phyloP scores from a whole-genome alignment of 2,329 filamentous ascomycete genomes.

The Uncinocarpus reesii region DNA sequence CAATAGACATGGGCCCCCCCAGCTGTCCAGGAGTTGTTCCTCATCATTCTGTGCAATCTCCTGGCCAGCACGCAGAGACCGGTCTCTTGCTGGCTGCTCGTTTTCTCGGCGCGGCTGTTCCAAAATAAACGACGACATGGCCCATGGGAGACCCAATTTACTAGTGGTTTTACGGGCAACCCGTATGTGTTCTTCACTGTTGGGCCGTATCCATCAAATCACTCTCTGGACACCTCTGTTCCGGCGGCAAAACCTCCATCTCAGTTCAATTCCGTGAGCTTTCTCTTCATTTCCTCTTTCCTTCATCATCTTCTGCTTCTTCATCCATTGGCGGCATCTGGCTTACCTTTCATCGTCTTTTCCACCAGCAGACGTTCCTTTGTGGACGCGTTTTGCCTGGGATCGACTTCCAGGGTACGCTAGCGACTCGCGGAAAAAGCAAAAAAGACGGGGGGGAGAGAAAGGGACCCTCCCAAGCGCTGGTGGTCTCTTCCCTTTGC shows the following conservation, averaged over 20 bases:
- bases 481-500: neutral
- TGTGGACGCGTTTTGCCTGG: neutral
- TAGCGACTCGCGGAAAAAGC: neutral
- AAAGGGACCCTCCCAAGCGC: neutral
- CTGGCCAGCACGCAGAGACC: no score
- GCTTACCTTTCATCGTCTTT: neutral
- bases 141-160: neutral
- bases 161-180: conserved; percentile 2
- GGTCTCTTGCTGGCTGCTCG: no score
- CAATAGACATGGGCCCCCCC: no score
- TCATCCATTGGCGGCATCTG: no score
- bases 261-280: neutral
- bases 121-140: conserved; percentile 3
- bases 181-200: neutral
- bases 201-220: neutral
- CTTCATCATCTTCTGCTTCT: neutral
- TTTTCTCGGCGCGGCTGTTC: no score
- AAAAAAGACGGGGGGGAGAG: neutral
- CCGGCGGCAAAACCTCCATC: neutral
- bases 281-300: neutral
- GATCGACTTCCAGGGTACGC: neutral
- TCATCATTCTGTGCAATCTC: no score
- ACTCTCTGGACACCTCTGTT: neutral
- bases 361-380: no score
- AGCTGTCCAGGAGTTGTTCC: no score